Evolutionary conservation across 2,329 filamentous ascomycete species (phyloP), one percentile per base, ranked within the genome.

Genomic region (Aspergillus tubingensis): DNA sequence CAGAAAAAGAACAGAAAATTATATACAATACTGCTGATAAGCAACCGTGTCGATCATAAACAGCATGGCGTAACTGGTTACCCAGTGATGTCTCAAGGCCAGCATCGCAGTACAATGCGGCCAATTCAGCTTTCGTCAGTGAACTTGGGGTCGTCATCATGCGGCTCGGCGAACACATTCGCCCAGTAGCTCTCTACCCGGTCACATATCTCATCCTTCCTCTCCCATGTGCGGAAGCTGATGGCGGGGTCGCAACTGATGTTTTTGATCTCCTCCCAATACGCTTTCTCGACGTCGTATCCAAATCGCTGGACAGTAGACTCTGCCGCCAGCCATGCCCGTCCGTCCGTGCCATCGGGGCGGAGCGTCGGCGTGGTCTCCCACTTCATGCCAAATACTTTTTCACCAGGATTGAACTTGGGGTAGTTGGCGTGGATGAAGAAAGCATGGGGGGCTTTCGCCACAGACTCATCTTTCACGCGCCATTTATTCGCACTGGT

Each of bases 401-500:
- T 71, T 48, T 74, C 75, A 4, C 70, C 69, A 0, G 77, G 77
- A 47, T 79, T 76, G 54, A 80, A 76, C 57, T 79, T 79, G 25
- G 77, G 77, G 48, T 76, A 72, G 57, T 78, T 77, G 23, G 76
- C 75, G 58, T 79, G 76, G 36, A 79, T 69, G 44, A 78, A 79
- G 57, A 77, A 76, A 11, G 74, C 65, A 3, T 67, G 72, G 1
- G 76, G 75, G 6, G 75, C 54, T 19, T 69, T 61, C 17, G 70
- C 74, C 32, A 71, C 67, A 1, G 67, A 61, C 3, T 68, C 64
- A 54, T 77, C 73, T 49, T 74, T 70, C 2, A 73, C 68, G 15
- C 75, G 73, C 67, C 70, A 72, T 61, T 70, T 72, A 19, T 67
- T 65, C 44, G 75, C 65, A n/a, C 67, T 69, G 47, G 67, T 72